Evolutionary conservation across 2,329 filamentous ascomycete species (phyloP), one percentile per base, ranked within the genome.

Genomic region (Fusarium decemcellulare): DNA sequence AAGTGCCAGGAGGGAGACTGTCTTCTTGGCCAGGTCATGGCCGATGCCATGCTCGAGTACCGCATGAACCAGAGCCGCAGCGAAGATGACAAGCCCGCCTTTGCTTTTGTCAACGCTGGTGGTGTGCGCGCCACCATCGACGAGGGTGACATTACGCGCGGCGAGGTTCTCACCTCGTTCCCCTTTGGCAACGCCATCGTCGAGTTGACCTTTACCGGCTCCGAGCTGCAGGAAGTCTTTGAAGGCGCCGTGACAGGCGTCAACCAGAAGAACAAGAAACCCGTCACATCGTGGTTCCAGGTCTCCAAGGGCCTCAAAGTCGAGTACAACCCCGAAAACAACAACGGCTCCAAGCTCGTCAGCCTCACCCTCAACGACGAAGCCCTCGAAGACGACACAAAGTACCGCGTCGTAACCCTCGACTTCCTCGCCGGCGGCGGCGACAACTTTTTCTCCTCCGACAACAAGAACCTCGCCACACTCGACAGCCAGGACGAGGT

Each of bases 131-230:
- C 89, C 4, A 87, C 86, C 37, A 92, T 92, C 54, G 88, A 89
- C 43, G 76, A 79, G 16, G 90, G 90, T 10, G 77, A 86, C 56
- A 86, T 92, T 73, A 92, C 89, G 5, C 86, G 88, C 37, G 89
- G 89, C 56, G 85, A 90, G 64, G 86, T 91, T 6, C 80, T 91
- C 3, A 91, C 88, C 0, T 84, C 88, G 0, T 92, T 92, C 78
- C 90, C 90, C 40, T 92, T 92, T 67, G 87, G 87, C 58, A 92
- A 92, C 77, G 82, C 88, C 46, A 82, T 92, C 18, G 88, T 90
- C 9, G 87, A 91, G 71, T 77, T 91, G 15, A 79, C 75, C 1
- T 82, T 87, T 65, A 80, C 80, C 0, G 90, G 90, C 16, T 79
- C 84, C 9, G 82, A 86, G 44, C 74, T 92, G 6, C 88, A 86